Evolutionary conservation across 1,284 basidiomycete genomes (phyloP).

Genomic region (Marasmius oreades): DNA sequence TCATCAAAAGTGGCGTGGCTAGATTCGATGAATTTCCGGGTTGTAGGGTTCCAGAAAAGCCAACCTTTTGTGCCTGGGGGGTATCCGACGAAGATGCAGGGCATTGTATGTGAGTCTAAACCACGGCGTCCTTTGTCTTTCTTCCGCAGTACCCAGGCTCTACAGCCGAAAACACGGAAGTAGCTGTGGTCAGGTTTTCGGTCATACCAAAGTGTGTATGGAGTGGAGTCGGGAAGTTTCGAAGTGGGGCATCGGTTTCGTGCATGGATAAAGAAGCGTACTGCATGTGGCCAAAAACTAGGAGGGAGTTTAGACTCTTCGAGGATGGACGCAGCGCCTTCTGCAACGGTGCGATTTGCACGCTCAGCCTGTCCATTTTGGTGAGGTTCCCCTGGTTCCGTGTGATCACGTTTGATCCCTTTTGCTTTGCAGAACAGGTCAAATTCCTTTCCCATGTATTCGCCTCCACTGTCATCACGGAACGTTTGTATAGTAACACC

Average conservation of each 20-base stretch:
- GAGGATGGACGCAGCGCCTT: conserved; percentile 18
- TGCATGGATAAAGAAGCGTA: conserved; percentile 14
- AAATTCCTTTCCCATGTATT: conserved; percentile 25
- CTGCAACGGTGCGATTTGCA: conserved; percentile 10
- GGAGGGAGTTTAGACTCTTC: conserved; percentile 15
- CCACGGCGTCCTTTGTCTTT: conserved; percentile 20
- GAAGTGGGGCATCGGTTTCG: conserved; percentile 19
- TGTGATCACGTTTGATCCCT: conserved; percentile 18
- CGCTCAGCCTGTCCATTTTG: conserved; percentile 22
- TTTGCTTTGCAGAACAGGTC: conserved; percentile 17
- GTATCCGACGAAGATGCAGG: conserved; percentile 35
- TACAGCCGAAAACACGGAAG: conserved; percentile 29
- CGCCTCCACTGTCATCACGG: conserved; percentile 26
- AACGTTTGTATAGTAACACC: conserved; percentile 19
- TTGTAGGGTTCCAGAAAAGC: conserved; percentile 26
- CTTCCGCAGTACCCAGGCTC: conserved; percentile 29
- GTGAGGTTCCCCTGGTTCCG: conserved; percentile 17
- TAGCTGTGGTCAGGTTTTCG: conserved; percentile 25
- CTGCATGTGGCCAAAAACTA: conserved; percentile 18
- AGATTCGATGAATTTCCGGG: conserved; percentile 20
- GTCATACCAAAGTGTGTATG: not conserved
- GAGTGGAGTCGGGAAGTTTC: conserved; percentile 10
- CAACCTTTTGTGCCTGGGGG: conserved; percentile 19
- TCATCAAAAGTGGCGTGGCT: conserved; percentile 29
- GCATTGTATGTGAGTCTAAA: conserved; percentile 26